Evolutionary conservation across 2,329 filamentous ascomycete species (phyloP).

Genomic region (Colletotrichum tropicicola): DNA sequence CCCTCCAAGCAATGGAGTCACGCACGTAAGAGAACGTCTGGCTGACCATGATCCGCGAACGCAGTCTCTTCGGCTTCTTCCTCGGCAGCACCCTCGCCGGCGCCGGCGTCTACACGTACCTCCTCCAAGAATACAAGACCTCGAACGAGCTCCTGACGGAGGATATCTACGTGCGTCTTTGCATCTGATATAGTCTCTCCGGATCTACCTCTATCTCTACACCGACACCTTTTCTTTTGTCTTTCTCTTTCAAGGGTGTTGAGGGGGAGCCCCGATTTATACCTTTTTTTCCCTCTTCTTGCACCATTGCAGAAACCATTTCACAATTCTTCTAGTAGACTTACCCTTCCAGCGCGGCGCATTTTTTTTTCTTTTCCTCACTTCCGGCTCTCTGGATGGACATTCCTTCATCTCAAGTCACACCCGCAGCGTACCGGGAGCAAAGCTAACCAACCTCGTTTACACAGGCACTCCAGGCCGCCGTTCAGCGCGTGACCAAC

Average conservation of each 20-base stretch:
- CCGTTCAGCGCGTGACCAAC: conserved; percentile 84
- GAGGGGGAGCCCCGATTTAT: background rate
- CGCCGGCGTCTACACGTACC: conserved; percentile 87
- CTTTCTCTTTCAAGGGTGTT: background rate
- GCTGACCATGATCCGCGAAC: background rate
- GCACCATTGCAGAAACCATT: background rate
- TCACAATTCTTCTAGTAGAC: background rate
- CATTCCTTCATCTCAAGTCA: background rate
- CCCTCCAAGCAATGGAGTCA: no score
- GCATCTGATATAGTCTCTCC: conserved; percentile 44
- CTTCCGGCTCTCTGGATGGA: background rate
- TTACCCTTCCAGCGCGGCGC: conserved; percentile 6
- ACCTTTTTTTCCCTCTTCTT: background rate
- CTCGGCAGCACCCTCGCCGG: conserved; percentile 84
- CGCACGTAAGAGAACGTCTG: background rate
- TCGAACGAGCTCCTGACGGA: conserved; percentile 93
- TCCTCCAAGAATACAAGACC: conserved; percentile 91
- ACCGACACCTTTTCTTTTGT: background rate
- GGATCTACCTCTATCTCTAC: background rate
- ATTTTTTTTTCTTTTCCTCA: background rate
- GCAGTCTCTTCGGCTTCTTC: conserved; percentile 90
- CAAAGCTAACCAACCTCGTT: background rate
- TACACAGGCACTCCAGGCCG: conserved; percentile 81
- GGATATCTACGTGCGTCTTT: conserved; percentile 88
- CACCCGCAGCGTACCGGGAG: background rate